Conservation (phyloP, 2,329 filamentous ascomycete species). For the Penicillium sp. region DNA sequence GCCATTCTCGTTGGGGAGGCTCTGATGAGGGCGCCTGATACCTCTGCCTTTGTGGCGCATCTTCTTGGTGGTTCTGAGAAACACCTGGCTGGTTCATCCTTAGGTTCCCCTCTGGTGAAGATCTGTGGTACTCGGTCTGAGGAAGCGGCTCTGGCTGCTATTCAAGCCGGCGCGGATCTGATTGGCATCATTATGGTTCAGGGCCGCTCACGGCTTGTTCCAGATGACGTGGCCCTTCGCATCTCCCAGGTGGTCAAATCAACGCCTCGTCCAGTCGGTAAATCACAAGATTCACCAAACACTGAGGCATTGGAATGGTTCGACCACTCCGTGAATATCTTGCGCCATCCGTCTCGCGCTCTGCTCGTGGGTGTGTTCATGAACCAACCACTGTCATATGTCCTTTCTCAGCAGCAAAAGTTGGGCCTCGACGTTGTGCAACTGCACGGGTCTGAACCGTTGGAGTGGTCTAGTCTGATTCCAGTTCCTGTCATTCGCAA, state of each 20-base stretch:
- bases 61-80: constrained; percentile 61
- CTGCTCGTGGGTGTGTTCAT: constrained; percentile 91
- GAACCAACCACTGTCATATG: constrained; percentile 78
- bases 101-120: constrained; percentile 67
- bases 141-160: constrained; percentile 74
- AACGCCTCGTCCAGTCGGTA: constrained; percentile 32
- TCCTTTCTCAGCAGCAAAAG: constrained; percentile 71
- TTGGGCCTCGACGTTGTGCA: constrained; percentile 85
- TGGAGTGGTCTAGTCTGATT: constrained; percentile 87
- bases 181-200: constrained; percentile 90
- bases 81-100: constrained; percentile 18
- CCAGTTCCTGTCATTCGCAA: constrained; percentile 87
- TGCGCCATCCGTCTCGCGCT: constrained; percentile 58
- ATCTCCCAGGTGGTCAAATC: constrained; percentile 75
- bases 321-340: constrained; percentile 49
- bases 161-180: constrained; percentile 83
- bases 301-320: constrained; percentile 63
- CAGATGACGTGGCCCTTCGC: constrained; percentile 69
- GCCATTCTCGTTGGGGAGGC: constrained; percentile 93
- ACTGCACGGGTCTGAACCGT: constrained; percentile 83
- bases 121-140: constrained; percentile 87
- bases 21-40: constrained; percentile 85
- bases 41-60: constrained; percentile 74
- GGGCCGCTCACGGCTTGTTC: constrained; percentile 73
- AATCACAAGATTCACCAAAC: constrained; percentile 21